Conservation (phyloP, 2,329 filamentous ascomycete genomes). For the Aureobasidium namibiae region DNA sequence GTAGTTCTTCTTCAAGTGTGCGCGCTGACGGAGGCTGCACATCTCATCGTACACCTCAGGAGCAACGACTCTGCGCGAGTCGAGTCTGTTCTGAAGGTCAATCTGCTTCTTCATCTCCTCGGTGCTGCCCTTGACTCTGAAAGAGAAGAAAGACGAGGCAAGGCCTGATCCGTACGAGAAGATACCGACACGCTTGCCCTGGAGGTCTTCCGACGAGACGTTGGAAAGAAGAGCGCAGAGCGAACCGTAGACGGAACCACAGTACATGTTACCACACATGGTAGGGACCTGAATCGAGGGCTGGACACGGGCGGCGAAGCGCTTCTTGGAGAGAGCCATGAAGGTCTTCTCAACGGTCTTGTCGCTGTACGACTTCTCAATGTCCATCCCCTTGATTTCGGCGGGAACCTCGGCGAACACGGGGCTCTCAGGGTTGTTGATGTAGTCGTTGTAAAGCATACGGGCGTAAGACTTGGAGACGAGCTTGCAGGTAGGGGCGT, state of each 20-base stretch:
- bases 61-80: slow-evolving; percentile 35
- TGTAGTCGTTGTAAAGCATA: slow-evolving; percentile 45
- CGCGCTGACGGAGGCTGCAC: slow-evolving; percentile 44
- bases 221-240: slow-evolving; percentile 41
- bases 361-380: slow-evolving; percentile 41
- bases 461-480: slow-evolving; percentile 47
- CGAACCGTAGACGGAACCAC: slow-evolving; percentile 43
- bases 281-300: slow-evolving; percentile 43
- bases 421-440: slow-evolving; percentile 37
- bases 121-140: slow-evolving; percentile 39
- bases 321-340: slow-evolving; percentile 44
- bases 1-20: slow-evolving; percentile 44
- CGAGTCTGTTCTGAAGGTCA: slow-evolving; percentile 39
- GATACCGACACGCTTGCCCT: slow-evolving; percentile 43
- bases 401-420: slow-evolving; percentile 43
- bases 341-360: slow-evolving; percentile 47
- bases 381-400: slow-evolving; percentile 39
- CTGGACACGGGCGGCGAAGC: slow-evolving; percentile 41
- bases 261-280: slow-evolving; percentile 50
- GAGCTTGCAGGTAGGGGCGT: slow-evolving; percentile 47
- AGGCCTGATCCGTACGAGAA: slow-evolving; percentile 48
- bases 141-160: slow-evolving; percentile 43
- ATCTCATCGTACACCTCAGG: slow-evolving; percentile 46
- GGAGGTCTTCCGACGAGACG: slow-evolving; percentile 35
- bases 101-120: slow-evolving; percentile 40